Evolutionary conservation across 2,329 filamentous ascomycete species (phyloP).

Genomic region (Davidsoniella eucalypti): DNA sequence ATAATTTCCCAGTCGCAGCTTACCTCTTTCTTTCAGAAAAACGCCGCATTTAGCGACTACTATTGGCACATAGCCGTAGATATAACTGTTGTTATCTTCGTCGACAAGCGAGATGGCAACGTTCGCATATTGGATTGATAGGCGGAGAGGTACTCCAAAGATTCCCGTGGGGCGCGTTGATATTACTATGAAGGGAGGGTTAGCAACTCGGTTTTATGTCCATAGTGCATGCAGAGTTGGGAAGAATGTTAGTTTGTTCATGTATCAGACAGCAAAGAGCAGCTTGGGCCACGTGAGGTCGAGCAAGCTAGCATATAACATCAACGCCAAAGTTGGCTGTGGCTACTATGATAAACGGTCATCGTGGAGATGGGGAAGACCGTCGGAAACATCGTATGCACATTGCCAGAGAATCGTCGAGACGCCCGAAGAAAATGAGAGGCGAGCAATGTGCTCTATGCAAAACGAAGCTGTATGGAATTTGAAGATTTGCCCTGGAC

Average conservation of each 20-base stretch:
- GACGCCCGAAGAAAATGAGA: not conserved
- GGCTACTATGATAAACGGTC: not conserved
- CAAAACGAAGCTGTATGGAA: too few relatives aligned
- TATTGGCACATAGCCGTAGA: slow-evolving; percentile 96
- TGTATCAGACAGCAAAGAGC: too few relatives aligned
- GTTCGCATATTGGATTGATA: slow-evolving; percentile 94
- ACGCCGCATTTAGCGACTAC: slow-evolving; percentile 97
- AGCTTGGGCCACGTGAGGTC: too few relatives aligned
- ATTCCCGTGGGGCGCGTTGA: slow-evolving; percentile 47
- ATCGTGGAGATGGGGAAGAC: too few relatives aligned
- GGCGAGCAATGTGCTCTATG: too few relatives aligned
- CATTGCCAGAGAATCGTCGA: not conserved
- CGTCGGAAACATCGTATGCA: too few relatives aligned
- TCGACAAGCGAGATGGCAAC: slow-evolving; percentile 94
- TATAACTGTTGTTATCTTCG: slow-evolving; percentile 83
- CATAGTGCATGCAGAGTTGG: too few relatives aligned
- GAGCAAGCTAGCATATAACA: too few relatives aligned
- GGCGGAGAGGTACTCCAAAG: slow-evolving; percentile 81
- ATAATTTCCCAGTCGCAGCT: slow-evolving; percentile 19
- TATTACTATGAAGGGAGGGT: slow-evolving; percentile 2
- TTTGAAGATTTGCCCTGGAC: too few relatives aligned
- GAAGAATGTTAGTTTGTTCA: too few relatives aligned
- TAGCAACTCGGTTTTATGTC: not conserved
- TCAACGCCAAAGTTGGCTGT: not conserved
- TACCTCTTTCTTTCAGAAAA: slow-evolving; percentile 95